Evolutionary conservation across 495 filamentous ascomycete species (phyloP), one percentile per base, ranked within the genome.

Genomic region (Penicillium silybi): DNA sequence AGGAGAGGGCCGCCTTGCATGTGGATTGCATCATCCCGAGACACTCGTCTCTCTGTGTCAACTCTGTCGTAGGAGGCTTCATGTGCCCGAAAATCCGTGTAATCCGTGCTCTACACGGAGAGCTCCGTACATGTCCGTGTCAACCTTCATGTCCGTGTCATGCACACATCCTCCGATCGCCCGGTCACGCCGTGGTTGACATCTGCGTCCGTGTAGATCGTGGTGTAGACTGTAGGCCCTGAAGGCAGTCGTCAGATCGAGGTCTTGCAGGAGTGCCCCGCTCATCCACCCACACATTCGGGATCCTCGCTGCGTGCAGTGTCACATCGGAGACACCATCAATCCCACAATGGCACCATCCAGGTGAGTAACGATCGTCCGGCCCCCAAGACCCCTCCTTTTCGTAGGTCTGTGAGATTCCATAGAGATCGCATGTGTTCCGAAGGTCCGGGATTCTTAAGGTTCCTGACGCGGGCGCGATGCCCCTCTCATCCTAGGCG

Each of bases 21-120:
- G 27, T 35, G 4, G 18, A 57, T 61, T 61, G 54, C 54, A 61
- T 61, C 53, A 57, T 61, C 50, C 54, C 49, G 35, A 40, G 11
- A 2, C 35, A 7, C 8, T 16, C 35, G 9, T 29, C 46, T 38
- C 4, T 48, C 45, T 41, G 52, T 43, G 13, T 43, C 39, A 43
- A 43, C 22, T 43, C 18, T 13, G 7, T 2, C 8, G 18, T 19
- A 16, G 6, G 29, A 10, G 29, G 29, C 29, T 32, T 32, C 29
- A 13, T 32, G 3, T 32, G 1, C 4, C 37, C 37, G n/a, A n/a
- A 39, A 23, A 7, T 39, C 16, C 37, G 18, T 17, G 16, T 8
- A 23, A 7, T 39, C 16, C 37, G 18, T 17, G 16, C 2, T 19
- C 37, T 35, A 8, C 2, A 39, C n/a, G 37, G 37, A 39, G 37